phyloP scores from a whole-genome alignment of 2,329 filamentous ascomycete genomes.

The Talaromyces atroroseus region DNA sequence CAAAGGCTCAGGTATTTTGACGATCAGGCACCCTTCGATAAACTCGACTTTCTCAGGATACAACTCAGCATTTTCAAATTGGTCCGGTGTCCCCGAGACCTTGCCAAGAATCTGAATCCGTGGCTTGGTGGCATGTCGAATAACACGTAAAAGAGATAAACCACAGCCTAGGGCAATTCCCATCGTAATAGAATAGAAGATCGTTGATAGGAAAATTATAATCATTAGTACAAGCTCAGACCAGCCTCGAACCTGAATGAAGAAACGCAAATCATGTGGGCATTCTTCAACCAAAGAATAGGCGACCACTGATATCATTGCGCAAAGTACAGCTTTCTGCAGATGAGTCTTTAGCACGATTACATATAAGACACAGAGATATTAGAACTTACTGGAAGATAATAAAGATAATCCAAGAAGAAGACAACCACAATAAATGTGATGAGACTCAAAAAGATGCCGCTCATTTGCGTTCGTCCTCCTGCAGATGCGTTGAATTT shows the following conservation, averaged over 20 bases:
- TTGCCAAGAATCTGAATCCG: slow-evolving; percentile 95
- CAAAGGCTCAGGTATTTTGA: slow-evolving; percentile 94
- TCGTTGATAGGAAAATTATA: slow-evolving; percentile 83
- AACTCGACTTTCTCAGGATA: slow-evolving; percentile 73
- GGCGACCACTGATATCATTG: slow-evolving; percentile 93
- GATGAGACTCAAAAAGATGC: slow-evolving; percentile 76
- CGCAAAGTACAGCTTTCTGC: slow-evolving; percentile 84
- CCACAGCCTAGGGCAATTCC: slow-evolving; percentile 94
- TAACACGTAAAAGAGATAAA: slow-evolving; percentile 80
- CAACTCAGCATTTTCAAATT: slow-evolving; percentile 78
- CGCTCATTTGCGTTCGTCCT: slow-evolving; percentile 89
- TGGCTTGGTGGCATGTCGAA: slow-evolving; percentile 83
- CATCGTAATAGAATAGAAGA: slow-evolving; percentile 89
- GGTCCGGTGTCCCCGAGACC: slow-evolving; percentile 67
- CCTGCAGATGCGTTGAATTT: slow-evolving; percentile 93
- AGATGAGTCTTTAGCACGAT: neutral
- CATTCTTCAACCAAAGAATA: slow-evolving; percentile 94
- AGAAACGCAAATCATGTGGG: slow-evolving; percentile 87
- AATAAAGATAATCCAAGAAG: slow-evolving; percentile 87
- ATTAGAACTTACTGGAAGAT: slow-evolving; percentile 68
- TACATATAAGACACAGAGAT: neutral
- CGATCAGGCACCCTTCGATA: slow-evolving; percentile 85
- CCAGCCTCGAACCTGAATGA: slow-evolving; percentile 77
- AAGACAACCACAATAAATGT: slow-evolving; percentile 76
- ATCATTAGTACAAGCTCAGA: slow-evolving; percentile 81